Conservation (phyloP, 2,329 filamentous ascomycete species). For the Stemphylium lycopersici region DNA sequence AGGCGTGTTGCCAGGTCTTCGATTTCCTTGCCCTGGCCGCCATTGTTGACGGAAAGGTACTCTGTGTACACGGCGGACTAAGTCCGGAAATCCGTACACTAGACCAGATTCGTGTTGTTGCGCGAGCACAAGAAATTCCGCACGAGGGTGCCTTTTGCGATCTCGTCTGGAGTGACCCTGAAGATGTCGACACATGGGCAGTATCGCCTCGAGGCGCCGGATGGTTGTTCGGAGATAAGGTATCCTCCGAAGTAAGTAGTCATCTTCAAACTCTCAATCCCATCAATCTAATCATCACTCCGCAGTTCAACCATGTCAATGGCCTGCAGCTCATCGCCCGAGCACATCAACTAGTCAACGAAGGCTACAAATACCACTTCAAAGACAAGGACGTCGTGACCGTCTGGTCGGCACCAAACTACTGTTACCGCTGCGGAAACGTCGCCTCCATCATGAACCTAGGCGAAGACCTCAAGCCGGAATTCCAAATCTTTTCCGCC, state of each 20-base stretch:
- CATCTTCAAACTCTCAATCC: background rate
- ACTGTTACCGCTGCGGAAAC: conserved; percentile 61
- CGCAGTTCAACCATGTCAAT: conserved; percentile 76
- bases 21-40: conserved; percentile 97
- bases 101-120: conserved; percentile 79
- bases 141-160: conserved; percentile 99
- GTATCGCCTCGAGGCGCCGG: conserved; percentile 72
- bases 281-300: conserved; percentile 8
- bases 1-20: conserved; percentile 98
- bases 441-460: conserved; percentile 92
- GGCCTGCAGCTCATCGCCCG: conserved; percentile 73
- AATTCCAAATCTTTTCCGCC: conserved; percentile 90
- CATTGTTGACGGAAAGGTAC: conserved; percentile 98
- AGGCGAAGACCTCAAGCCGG: conserved; percentile 86
- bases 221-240: conserved; percentile 73
- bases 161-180: conserved; percentile 88
- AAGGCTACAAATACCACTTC: conserved; percentile 92
- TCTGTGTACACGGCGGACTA: conserved; percentile 95
- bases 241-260: conserved; percentile 65
- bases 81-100: conserved; percentile 96
- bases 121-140: conserved; percentile 88
- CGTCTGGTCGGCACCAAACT: conserved; percentile 85
- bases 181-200: conserved; percentile 72
- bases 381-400: conserved; percentile 95
- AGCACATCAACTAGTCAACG: conserved; percentile 77